Evolutionary conservation across 768 basidiomycete genomes (phyloP).

Genomic region (Thelephora ganbajun): DNA sequence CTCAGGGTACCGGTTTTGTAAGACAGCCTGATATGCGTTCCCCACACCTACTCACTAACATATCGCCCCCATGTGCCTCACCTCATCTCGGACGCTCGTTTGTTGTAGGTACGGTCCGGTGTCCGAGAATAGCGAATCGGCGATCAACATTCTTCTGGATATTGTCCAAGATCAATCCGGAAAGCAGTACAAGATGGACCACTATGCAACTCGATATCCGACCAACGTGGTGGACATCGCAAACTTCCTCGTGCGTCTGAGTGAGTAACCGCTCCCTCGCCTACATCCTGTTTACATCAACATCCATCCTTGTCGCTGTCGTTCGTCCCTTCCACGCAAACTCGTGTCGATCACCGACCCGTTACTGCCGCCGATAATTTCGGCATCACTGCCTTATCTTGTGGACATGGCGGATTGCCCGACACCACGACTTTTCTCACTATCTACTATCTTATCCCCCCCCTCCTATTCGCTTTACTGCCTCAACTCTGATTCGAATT

Average conservation of each 20-base stretch:
- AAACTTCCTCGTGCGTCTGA: constrained; percentile 64
- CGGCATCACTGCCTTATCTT: too few species aligned
- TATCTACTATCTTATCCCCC: too few species aligned
- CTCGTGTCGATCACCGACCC: constrained; percentile 9
- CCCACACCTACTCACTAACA: too few species aligned
- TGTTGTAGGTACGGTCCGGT: constrained; percentile 69
- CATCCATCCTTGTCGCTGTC: background rate
- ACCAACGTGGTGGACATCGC: constrained; percentile 87
- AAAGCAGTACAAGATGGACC: constrained; percentile 90
- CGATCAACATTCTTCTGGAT: constrained; percentile 81
- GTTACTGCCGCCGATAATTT: too few species aligned
- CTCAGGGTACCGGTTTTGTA: constrained; percentile 85
- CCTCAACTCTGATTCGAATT: too few species aligned
- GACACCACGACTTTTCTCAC: too few species aligned
- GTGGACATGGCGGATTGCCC: too few species aligned
- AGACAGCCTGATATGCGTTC: too few species aligned
- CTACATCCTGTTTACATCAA: background rate
- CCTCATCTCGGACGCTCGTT: too few species aligned
- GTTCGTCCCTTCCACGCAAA: constrained; percentile 15
- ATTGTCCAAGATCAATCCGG: constrained; percentile 78
- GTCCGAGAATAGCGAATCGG: constrained; percentile 73
- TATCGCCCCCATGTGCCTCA: too few species aligned
- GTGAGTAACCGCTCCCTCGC: constrained; percentile 28
- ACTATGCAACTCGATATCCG: constrained; percentile 85
- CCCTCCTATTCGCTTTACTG: too few species aligned